Evolutionary conservation across 2,329 filamentous ascomycete species (phyloP).

Genomic region (Ophiobolus disseminans): DNA sequence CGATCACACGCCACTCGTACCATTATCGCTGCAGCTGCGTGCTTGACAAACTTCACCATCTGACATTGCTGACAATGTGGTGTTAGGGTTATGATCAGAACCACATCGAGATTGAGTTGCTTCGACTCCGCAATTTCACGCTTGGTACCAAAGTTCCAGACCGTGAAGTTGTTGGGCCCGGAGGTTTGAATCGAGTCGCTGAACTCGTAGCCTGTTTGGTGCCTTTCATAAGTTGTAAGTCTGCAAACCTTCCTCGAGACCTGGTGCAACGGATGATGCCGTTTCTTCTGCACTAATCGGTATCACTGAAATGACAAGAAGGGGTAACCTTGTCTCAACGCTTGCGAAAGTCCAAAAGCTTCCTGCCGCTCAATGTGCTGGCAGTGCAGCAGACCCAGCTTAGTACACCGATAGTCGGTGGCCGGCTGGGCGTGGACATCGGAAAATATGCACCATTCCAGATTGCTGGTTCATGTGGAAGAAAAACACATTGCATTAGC

Average conservation of each 20-base stretch:
- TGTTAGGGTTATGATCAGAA: constrained; percentile 74
- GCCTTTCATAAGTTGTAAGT: constrained; percentile 76
- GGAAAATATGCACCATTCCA: constrained; percentile 13
- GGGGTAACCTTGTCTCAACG: constrained; percentile 27
- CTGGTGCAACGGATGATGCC: too few relatives aligned
- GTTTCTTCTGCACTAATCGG: too few relatives aligned
- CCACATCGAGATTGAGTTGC: constrained; percentile 79
- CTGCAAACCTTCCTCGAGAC: too few relatives aligned
- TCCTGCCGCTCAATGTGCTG: constrained; percentile 34
- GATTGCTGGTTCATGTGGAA: constrained; percentile 13
- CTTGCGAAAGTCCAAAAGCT: constrained; percentile 19
- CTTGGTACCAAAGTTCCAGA: constrained; percentile 71
- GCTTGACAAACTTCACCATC: neutral
- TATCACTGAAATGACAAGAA: too few relatives aligned
- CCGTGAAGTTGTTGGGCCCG: constrained; percentile 65
- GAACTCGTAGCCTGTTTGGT: constrained; percentile 72
- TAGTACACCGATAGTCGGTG: constrained; percentile 29
- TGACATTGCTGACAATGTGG: constrained; percentile 27
- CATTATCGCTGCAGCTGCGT: neutral
- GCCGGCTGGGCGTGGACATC: constrained; percentile 12
- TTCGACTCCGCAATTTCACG: constrained; percentile 82
- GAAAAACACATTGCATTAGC: constrained; percentile 14
- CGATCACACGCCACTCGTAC: neutral
- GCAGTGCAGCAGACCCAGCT: constrained; percentile 40
- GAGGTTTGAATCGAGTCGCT: constrained; percentile 70